Evolutionary conservation across 2,329 filamentous ascomycete genomes (phyloP), one percentile per base, ranked within the genome.

Genomic region (Neodidymelliopsis sp.): DNA sequence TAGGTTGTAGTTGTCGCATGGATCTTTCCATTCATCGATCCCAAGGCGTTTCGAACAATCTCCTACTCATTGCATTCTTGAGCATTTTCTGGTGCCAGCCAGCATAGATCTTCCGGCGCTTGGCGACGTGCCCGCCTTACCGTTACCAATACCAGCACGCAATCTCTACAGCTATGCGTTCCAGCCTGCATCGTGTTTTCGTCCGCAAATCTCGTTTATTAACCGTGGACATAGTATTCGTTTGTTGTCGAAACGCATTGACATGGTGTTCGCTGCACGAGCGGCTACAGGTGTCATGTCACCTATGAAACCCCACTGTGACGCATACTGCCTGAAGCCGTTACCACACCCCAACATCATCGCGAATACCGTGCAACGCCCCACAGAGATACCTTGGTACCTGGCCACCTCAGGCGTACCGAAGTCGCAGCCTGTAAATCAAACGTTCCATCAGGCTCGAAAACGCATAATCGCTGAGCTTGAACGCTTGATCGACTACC

Each of bases 241-340:
- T 33, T 29, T 11, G n/a, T 4, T 10, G 34, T 28, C 35, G 47
- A 59, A 68, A 66, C 62, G 67, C 68, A 67, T 71, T 59, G 51
- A 38, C 50, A 34, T 55, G 53, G 59, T 45, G 37, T 58, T 53
- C 51, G 55, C 56, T 46, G 52, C 49, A 54, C 53, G 51, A 50
- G 63, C 64, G 63, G 60, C 46, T 67, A 59, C 42, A 57, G 60
- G 54, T 62, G 62, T 65, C 49, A 62, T 48, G 53, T 41, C 43
- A 58, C 59, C 46, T 58, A 51, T 72, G 68, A 72, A 71, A 73
- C 69, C 44, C 47, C 35, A 51, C 60, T 64, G 69, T 54, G 63
- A 70, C 49, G 52, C 41, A 49, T 57, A 63, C 65, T 52, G 63
- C 69, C 67, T 50, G 39, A 52, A 41, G 43, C 47, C 40, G 61